phyloP scores from a whole-genome alignment of 176 grass and related monocot species.

The Secale cereale region DNA sequence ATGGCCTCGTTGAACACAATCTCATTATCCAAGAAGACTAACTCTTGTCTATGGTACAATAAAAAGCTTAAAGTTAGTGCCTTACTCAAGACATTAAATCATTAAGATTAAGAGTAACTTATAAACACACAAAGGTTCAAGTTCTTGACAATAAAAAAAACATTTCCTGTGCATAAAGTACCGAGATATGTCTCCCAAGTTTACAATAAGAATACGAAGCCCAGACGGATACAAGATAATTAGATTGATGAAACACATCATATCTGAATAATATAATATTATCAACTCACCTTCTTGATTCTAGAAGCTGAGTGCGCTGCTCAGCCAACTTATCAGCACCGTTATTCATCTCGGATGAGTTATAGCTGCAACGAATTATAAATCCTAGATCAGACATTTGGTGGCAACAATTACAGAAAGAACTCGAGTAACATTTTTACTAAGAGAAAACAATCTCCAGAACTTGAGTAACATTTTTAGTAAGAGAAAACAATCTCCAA shows the following conservation, averaged over 20 bases:
- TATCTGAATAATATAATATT: neutral
- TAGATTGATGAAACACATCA: neutral
- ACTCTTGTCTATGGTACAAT: constrained; percentile 58
- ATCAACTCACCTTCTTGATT: constrained; percentile 45
- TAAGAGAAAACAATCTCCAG: neutral
- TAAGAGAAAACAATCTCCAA: neutral
- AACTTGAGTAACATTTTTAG: neutral
- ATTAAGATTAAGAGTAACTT: neutral
- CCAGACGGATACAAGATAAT: neutral
- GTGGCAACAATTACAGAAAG: neutral
- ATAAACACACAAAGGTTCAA: neutral
- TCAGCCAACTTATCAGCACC: constrained; percentile 54
- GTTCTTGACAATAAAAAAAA: constrained; percentile 11
- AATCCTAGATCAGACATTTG: constrained; percentile 26
- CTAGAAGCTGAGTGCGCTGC: constrained; percentile 57
- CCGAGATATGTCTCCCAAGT: neutral
- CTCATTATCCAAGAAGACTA: constrained; percentile 85
- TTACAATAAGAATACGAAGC: neutral
- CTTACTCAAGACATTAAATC: neutral
- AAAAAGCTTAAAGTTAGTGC: neutral
- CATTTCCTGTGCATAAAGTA: neutral
- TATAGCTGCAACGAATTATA: constrained; percentile 54
- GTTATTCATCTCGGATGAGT: constrained; percentile 53
- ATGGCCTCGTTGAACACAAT: constrained; percentile 82
- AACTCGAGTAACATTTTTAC: neutral